phyloP scores from a whole-genome alignment of 75 land plant species.

The Isoetes taiwanensis region DNA sequence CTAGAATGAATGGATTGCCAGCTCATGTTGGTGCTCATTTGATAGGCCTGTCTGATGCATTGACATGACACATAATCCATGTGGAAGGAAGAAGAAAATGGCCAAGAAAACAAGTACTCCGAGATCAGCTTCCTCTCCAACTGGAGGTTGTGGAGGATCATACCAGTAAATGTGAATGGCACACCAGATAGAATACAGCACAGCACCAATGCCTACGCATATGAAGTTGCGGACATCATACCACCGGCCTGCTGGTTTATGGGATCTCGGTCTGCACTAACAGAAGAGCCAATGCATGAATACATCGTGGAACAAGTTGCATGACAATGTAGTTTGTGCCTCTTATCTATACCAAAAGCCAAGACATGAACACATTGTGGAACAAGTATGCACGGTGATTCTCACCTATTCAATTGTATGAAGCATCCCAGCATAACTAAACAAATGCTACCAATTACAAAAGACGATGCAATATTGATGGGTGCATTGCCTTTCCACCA shows the following conservation, averaged over 20 bases:
- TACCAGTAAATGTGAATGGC: constrained; percentile 49
- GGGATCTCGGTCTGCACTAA: constrained; percentile 13
- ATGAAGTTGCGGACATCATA: constrained; percentile 30
- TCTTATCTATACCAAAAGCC: too few relatives aligned
- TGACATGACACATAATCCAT: constrained; percentile 42
- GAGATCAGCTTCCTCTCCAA: constrained; percentile 82
- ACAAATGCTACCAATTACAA: constrained; percentile 46
- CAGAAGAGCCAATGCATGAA: constrained; percentile 27
- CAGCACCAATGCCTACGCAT: constrained; percentile 11
- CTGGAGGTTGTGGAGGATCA: constrained; percentile 47
- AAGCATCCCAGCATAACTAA: constrained; percentile 39
- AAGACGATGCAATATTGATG: constrained; percentile 37
- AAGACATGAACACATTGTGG: constrained; percentile 18
- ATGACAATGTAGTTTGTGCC: too few relatives aligned
- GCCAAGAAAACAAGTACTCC: constrained; percentile 54
- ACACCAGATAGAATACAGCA: constrained; percentile 67
- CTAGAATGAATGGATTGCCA: too few relatives aligned
- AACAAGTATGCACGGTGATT: neutral
- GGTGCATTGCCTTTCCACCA: constrained; percentile 57
- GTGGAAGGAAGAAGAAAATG: constrained; percentile 54
- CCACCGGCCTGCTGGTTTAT: too few relatives aligned
- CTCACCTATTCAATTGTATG: constrained; percentile 53
- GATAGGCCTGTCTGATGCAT: constrained; percentile 38
- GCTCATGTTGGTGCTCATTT: too few relatives aligned
- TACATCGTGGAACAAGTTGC: neutral